Conservation (phyloP, 257 asterid species). For the Scutellaria galericulata region DNA sequence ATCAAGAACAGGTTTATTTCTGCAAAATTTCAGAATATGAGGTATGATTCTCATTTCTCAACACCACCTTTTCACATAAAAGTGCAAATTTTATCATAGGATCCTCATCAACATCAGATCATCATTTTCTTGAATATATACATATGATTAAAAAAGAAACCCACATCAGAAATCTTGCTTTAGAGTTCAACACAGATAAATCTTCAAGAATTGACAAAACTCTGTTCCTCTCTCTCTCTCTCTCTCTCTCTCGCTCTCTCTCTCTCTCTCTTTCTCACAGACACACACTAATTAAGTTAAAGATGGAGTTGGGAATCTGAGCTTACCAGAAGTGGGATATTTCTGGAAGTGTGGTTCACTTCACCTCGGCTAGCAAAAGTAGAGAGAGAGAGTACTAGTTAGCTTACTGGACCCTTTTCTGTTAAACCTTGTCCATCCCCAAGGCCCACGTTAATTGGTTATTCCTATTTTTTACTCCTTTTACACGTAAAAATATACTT, state of each 20-base stretch:
- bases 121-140: conserved; percentile 15
- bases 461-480: neutral
- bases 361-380: neutral
- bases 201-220: conserved; percentile 5
- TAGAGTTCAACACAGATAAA: conserved; percentile 24
- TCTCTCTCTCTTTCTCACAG: neutral
- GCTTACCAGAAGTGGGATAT: conserved; percentile 37
- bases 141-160: conserved; percentile 13
- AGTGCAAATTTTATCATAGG: neutral
- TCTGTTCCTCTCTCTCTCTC: neutral
- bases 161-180: conserved; percentile 22
- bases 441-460: neutral
- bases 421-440: conserved; percentile 11
- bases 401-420: neutral
- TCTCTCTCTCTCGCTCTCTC: neutral
- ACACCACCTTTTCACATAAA: neutral
- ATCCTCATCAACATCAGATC: neutral
- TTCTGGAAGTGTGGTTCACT: conserved; percentile 15
- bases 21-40: neutral
- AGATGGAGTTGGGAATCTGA: conserved; percentile 6
- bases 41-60: conserved; percentile 1
- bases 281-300: neutral
- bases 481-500: too few relatives aligned
- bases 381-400: neutral
- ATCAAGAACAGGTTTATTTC: neutral